Conservation (phyloP, 176 grass and related monocot species). For the Triticum aestivum region IWGSC_CS_RefSeq_v2.1 NC_057798.1:636999463-636999962, state of each 20-base stretch:
- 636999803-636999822: conserved; percentile 75
- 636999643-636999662: conserved; percentile 74
- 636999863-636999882: conserved; percentile 47
- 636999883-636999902: conserved; percentile 46
- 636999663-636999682: conserved; percentile 73
- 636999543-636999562: conserved; percentile 72
- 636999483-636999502: conserved; percentile 43
- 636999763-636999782: background rate
- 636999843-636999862: conserved; percentile 61
- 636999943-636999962: conserved; percentile 29
- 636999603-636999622: conserved; percentile 64
- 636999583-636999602: conserved; percentile 82
- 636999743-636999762: background rate
- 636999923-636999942: conserved; percentile 37
- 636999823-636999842: conserved; percentile 72
- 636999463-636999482: conserved; percentile 27
- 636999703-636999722: conserved; percentile 67
- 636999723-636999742: background rate
- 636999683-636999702: conserved; percentile 77
- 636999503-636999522: conserved; percentile 58
- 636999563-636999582: conserved; percentile 56
- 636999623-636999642: conserved; percentile 67
- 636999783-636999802: conserved; percentile 20
- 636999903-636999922: conserved; percentile 27
- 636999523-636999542: conserved; percentile 64